Evolutionary conservation across 1,284 basidiomycete genomes (phyloP).

Genomic region (Hemileccinum hortonii): DNA sequence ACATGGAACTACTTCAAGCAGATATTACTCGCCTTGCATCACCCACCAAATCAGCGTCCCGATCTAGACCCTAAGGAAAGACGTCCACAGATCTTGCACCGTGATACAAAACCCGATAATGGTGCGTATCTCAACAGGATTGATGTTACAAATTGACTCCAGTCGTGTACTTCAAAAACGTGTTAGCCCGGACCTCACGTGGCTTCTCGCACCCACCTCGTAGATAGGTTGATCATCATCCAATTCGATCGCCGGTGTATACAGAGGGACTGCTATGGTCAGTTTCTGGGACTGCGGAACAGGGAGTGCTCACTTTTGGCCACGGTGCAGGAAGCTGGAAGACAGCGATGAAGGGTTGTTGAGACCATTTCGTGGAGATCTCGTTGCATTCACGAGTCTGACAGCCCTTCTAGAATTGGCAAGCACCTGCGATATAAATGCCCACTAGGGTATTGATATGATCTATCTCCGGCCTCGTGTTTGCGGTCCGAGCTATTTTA

Average conservation of each 20-base stretch:
- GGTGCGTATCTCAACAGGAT: conserved; percentile 48
- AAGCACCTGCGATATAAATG: conserved; percentile 17
- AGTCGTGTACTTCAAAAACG: background rate
- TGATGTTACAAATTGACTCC: conserved; percentile 27
- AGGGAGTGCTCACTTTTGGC: conserved; percentile 6
- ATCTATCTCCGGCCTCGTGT: conserved; percentile 13
- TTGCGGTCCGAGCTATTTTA: conserved; percentile 9
- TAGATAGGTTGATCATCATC: conserved; percentile 10
- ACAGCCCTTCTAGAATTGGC: conserved; percentile 24
- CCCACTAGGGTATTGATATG: conserved; percentile 15
- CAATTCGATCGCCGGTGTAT: background rate
- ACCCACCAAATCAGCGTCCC: conserved; percentile 55
- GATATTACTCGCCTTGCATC: conserved; percentile 86
- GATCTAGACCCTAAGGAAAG: conserved; percentile 48
- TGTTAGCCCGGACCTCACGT: conserved; percentile 8
- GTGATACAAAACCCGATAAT: conserved; percentile 97
- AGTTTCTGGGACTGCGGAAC: background rate
- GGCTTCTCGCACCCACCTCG: conserved; percentile 6
- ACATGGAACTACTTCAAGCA: conserved; percentile 97
- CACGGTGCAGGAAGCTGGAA: conserved; percentile 2
- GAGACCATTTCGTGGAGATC: conserved; percentile 14
- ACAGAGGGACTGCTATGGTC: background rate
- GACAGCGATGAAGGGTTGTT: conserved; percentile 8
- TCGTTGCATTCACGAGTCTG: conserved; percentile 24
- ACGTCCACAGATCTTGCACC: conserved; percentile 83